phyloP scores from a whole-genome alignment of 1,284 basidiomycete genomes.

The Microbotryomycetes sp. region DNA sequence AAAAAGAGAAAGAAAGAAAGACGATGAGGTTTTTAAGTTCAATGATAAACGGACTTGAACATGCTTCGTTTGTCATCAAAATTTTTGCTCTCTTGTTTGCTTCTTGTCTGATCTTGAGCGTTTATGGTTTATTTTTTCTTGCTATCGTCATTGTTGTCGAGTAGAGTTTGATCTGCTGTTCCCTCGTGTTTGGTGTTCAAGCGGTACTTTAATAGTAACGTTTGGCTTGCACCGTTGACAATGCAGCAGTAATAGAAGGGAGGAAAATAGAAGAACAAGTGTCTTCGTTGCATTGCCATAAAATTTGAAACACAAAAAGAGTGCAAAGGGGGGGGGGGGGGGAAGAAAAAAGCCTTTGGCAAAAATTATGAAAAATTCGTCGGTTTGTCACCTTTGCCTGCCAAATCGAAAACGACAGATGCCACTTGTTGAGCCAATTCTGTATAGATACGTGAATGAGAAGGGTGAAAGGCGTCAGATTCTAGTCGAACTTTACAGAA shows the following conservation, averaged over 20 bases:
- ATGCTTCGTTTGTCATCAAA: too few relatives aligned
- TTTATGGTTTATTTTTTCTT: not conserved
- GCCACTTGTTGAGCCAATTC: constrained; percentile 24
- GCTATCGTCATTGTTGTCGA: not conserved
- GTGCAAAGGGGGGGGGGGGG: not conserved
- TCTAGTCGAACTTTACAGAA: not conserved
- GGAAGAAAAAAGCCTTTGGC: not conserved
- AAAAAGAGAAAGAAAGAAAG: constrained; percentile 13
- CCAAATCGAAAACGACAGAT: constrained; percentile 21
- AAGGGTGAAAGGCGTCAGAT: not conserved
- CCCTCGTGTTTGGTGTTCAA: too few relatives aligned
- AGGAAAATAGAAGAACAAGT: too few relatives aligned
- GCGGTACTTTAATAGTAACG: too few relatives aligned
- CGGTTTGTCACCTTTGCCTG: constrained; percentile 16
- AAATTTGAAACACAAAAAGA: not conserved
- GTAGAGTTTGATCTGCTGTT: too few relatives aligned
- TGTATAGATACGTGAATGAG: not conserved
- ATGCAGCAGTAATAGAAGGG: too few relatives aligned
- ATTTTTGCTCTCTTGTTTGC: too few relatives aligned
- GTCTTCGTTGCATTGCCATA: too few relatives aligned
- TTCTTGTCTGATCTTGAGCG: not conserved
- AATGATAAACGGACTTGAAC: not conserved
- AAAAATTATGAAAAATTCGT: constrained; percentile 7
- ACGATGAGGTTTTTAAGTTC: not conserved
- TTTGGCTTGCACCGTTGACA: too few relatives aligned